Conservation (phyloP, 2,329 filamentous ascomycete genomes). For the Colletotrichum sp. region DNA sequence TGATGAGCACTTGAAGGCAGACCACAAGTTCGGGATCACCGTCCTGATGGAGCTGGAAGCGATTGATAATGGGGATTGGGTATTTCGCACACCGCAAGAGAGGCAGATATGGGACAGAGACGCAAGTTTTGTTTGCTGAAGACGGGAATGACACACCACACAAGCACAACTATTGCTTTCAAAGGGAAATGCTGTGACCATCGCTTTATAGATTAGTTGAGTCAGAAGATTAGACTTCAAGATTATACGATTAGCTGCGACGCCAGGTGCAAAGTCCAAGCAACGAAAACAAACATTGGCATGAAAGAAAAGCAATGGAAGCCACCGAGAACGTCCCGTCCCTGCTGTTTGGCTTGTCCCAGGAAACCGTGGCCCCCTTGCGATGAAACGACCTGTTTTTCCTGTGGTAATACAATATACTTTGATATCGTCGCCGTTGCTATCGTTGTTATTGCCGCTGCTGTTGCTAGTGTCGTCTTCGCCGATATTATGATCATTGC, state of each 20-base stretch:
- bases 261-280: not conserved
- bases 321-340: not conserved
- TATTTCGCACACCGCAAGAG: not conserved
- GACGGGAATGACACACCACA: not conserved
- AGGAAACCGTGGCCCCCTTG: not conserved
- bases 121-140: not conserved
- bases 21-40: not conserved
- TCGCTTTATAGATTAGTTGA: not conserved
- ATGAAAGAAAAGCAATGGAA: not conserved
- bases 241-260: not conserved
- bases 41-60: not conserved
- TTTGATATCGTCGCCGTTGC: no score
- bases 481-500: no score
- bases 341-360: not conserved
- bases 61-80: not conserved
- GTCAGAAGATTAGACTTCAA: not conserved
- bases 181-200: no score
- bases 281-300: not conserved
- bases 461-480: no score
- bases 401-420: no score
- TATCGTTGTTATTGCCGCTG: no score
- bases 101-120: not conserved
- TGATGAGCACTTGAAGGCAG: not conserved
- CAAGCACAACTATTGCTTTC: not conserved
- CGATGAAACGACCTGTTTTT: no score